A percentile compares a stretch with the other conserved stretches of the same genome.
Conservation (phyloP, 345 rosid genomes). For the Ricinus communis region DNA sequence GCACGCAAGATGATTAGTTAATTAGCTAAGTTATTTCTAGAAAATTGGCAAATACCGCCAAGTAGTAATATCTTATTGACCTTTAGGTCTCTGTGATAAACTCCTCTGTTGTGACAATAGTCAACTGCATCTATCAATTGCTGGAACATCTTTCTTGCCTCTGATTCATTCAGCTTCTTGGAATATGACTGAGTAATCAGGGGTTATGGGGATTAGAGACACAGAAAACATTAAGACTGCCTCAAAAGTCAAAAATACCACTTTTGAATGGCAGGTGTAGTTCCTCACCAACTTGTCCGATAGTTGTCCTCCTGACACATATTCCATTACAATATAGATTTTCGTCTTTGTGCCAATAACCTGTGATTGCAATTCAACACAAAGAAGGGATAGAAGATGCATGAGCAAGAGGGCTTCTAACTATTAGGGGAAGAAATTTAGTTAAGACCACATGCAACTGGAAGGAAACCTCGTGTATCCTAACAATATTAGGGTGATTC, state of each 20-base stretch:
- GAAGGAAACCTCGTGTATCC: slow-evolving; percentile 71
- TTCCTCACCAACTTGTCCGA: slow-evolving; percentile 72
- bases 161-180: slow-evolving; percentile 57
- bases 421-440: neutral
- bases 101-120: slow-evolving; percentile 81
- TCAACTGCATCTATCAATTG: slow-evolving; percentile 86
- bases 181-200: slow-evolving; percentile 42
- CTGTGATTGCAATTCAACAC: slow-evolving; percentile 31
- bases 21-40: too few species aligned
- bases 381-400: neutral
- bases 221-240: neutral
- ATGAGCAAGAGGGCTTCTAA: neutral
- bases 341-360: slow-evolving; percentile 85
- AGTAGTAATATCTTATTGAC: slow-evolving; percentile 20
- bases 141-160: slow-evolving; percentile 78
- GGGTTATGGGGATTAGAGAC: neutral
- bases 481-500: slow-evolving; percentile 74
- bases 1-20: slow-evolving; percentile 22
- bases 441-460: slow-evolving; percentile 1
- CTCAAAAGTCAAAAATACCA: neutral
- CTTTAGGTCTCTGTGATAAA: slow-evolving; percentile 92
- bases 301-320: slow-evolving; percentile 76
- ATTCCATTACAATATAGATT: slow-evolving; percentile 88
- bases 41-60: neutral
- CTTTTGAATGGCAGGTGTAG: slow-evolving; percentile 5